Evolutionary conservation across 1,139 yeast genomes (phyloP), one percentile per base, ranked within the genome.

Genomic region (Scheffersomyces cryptocercus): DNA sequence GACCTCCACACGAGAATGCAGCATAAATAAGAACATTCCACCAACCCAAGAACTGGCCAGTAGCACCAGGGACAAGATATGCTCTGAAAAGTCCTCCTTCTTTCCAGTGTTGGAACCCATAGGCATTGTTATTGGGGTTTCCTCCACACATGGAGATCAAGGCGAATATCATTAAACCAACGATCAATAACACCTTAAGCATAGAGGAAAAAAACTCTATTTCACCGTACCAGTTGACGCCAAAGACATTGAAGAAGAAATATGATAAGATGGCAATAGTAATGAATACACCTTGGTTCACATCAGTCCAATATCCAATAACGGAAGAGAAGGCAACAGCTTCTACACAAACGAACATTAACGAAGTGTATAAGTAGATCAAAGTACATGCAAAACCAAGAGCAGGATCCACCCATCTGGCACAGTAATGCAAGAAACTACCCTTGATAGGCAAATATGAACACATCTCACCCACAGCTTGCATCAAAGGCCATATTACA

Each of bases 1-100:
- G 70, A 2, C 80, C 80, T 12, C 73, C 69, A 48, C 75, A 75
- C 26, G 71, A 58, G 45, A 68, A 70, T 4, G 73, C 74, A 29
- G 74, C 73, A 48, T 66, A 68, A 36, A 67, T 57, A 45, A 69
- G 53, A 14, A 64, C 67, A 39, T 58, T 62, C 68, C 71, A 67
- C 53, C 61, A 61, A 0, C 69, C 73, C 37, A 68, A 55, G 46
- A 68, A 70, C 42, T 64, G 59, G 5, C 75, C 75, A 4, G 72
- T 67, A 9, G 55, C 16, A 5, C 75, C 75, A 3, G 46, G 41
- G 4, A 57, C 66, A 36, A 70, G 61, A 45, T 64, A 68, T 29
- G 56, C 62, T 42, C 60, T 65, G 45, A 67, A 55, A 28, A 68
- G 55, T 0, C 73, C 74, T 38, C 74, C 74, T 49, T 67, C 64